Percentiles rank a stretch among this genome's conserved stretches.
These are phyloP conservation scores for Batkoa obscura DNA, from an alignment of 371 early-diverging fungal genomes.

Conservation along the genomic window DNA sequence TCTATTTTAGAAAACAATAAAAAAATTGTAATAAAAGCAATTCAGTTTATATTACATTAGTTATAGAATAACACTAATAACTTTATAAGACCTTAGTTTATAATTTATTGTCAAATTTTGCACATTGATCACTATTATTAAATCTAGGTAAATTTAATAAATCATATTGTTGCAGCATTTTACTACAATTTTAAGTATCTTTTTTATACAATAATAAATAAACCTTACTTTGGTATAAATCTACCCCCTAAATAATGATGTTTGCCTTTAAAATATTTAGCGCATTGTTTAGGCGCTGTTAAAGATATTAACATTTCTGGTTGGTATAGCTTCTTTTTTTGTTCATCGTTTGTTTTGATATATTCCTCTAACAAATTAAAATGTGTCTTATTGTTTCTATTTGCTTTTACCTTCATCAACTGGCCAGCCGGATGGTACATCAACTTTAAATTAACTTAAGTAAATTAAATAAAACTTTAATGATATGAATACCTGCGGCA, in stretches of 20 bases:
- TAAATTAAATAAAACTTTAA: neutral
- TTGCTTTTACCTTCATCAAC: slow-evolving; percentile 47
- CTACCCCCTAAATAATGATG: slow-evolving; percentile 76
- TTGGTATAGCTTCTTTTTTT: slow-evolving; percentile 20
- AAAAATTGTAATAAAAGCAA: no score
- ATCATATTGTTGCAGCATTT: no score
- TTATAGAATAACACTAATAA: no score
- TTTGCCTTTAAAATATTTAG: slow-evolving; percentile 41
- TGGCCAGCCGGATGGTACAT: slow-evolving; percentile 90
- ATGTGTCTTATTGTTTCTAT: neutral
- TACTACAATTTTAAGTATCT: no score
- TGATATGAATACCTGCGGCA: neutral
- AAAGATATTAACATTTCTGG: slow-evolving; percentile 72
- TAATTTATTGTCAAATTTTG: no score
- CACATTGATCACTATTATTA: no score
- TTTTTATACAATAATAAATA: no score
- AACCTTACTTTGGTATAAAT: slow-evolving; percentile 44
- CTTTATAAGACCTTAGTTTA: no score
- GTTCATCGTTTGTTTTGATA: slow-evolving; percentile 12
- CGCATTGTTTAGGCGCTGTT: slow-evolving; percentile 74
- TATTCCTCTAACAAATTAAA: slow-evolving; percentile 6
- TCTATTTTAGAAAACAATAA: no score
- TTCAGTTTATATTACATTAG: no score
- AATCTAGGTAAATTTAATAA: no score
- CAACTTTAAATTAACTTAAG: slow-evolving; percentile 24